Conservation (phyloP, 495 filamentous ascomycete species). For the Darksidea phi region DNA sequence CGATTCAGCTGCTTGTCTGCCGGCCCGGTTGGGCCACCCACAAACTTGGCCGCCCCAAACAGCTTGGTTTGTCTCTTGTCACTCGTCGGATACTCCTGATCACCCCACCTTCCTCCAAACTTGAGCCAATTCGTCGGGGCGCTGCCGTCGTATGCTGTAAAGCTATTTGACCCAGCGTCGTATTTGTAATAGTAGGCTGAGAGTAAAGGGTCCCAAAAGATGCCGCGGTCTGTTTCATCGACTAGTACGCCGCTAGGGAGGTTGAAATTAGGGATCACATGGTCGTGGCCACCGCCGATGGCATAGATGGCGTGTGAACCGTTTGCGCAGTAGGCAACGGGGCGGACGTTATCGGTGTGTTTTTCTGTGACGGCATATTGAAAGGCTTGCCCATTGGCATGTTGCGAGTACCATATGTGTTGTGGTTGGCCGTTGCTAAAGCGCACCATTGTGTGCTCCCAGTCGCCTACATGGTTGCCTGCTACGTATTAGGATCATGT, state of each 20-base stretch:
- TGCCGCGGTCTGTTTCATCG: constrained; percentile 29
- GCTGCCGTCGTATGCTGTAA: constrained; percentile 43
- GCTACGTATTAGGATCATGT: constrained; percentile 33
- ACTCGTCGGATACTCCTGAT: constrained; percentile 53
- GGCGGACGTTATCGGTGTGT: constrained; percentile 29
- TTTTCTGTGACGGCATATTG: constrained; percentile 57
- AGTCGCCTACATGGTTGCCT: constrained; percentile 65
- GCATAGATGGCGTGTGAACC: constrained; percentile 63
- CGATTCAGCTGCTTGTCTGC: constrained; percentile 34
- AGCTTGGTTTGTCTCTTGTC: constrained; percentile 35
- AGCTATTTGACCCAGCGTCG: constrained; percentile 42
- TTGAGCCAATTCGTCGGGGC: constrained; percentile 49
- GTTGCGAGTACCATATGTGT: constrained; percentile 64
- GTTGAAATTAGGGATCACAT: constrained; percentile 38
- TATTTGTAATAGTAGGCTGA: constrained; percentile 55
- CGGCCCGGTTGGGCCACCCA: constrained; percentile 34
- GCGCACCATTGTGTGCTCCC: constrained; percentile 69
- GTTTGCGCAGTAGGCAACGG: constrained; percentile 55
- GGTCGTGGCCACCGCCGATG: constrained; percentile 45
- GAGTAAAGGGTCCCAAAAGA: constrained; percentile 55
- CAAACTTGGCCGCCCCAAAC: constrained; percentile 28
- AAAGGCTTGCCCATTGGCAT: constrained; percentile 62
- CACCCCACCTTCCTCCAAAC: constrained; percentile 59
- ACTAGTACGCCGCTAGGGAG: constrained; percentile 27
- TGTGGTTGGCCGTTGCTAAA: constrained; percentile 59